These are phyloP conservation scores for Mycena chlorophos DNA, from an alignment of 768 basidiomycete species.

Conservation along the genomic window DNA sequence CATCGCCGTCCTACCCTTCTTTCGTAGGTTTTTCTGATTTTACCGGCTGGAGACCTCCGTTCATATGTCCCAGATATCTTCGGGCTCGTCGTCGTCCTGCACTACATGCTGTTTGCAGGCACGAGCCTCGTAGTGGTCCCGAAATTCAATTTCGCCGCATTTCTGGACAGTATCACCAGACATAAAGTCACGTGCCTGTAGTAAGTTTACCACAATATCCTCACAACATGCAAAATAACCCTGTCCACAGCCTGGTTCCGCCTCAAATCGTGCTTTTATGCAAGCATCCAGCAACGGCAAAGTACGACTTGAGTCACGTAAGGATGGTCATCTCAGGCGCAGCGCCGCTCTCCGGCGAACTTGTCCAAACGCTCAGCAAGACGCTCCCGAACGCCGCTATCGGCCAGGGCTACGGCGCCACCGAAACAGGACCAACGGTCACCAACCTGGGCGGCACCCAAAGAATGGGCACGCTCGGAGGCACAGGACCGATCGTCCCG, in stretches of 20 bases:
- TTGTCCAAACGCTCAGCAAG: slow-evolving; percentile 44
- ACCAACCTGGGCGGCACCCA: slow-evolving; percentile 44
- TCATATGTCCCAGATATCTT: slow-evolving; percentile 48
- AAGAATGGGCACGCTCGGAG: slow-evolving; percentile 51
- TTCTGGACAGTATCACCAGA: slow-evolving; percentile 53
- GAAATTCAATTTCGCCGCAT: slow-evolving; percentile 60
- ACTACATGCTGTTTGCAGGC: slow-evolving; percentile 54
- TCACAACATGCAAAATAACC: not conserved
- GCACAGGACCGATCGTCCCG: slow-evolving; percentile 58
- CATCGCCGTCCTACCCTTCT: slow-evolving; percentile 61
- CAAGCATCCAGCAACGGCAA: slow-evolving; percentile 59
- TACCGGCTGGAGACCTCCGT: not conserved
- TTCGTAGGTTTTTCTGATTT: slow-evolving; percentile 39
- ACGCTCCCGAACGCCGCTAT: slow-evolving; percentile 60
- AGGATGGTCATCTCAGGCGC: slow-evolving; percentile 59
- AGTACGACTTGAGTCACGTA: slow-evolving; percentile 52
- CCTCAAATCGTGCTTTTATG: slow-evolving; percentile 67
- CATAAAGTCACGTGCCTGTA: slow-evolving; percentile 58
- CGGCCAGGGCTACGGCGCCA: slow-evolving; percentile 69
- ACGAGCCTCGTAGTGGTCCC: slow-evolving; percentile 60
- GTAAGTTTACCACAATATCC: slow-evolving; percentile 33
- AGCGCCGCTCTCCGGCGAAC: slow-evolving; percentile 61
- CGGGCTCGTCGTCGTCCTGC: slow-evolving; percentile 56
- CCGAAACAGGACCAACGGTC: slow-evolving; percentile 61
- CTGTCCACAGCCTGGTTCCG: slow-evolving; percentile 52